These are phyloP conservation scores for Allium sativum DNA, from an alignment of 106 monocot species.

Conservation along the genomic window DNA sequence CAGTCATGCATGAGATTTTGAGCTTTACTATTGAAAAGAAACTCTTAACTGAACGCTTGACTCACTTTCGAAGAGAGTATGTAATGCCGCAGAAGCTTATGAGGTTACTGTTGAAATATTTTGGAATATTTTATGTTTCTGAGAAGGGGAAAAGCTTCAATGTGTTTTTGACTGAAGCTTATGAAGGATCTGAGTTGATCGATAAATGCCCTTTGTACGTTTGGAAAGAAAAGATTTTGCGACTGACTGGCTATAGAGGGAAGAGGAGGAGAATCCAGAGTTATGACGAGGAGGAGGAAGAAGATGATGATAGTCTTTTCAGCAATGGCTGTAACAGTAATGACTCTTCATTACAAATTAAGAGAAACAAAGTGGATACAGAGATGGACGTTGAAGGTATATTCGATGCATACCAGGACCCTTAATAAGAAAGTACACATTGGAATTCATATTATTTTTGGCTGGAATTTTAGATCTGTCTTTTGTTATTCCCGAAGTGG, in stretches of 20 bases:
- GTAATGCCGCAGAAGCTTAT: conserved; percentile 91
- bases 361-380: conserved; percentile 3
- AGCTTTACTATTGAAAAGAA: conserved; percentile 89
- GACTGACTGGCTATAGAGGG: conserved; percentile 68
- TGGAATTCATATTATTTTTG: too few relatives aligned
- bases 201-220: conserved; percentile 61
- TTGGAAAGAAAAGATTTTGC: conserved; percentile 82
- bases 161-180: conserved; percentile 78
- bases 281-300: conserved; percentile 31
- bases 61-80: conserved; percentile 76
- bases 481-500: too few relatives aligned
- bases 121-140: conserved; percentile 85
- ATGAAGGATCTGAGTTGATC: conserved; percentile 67
- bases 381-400: conserved; percentile 13
- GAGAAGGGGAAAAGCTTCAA: conserved; percentile 74
- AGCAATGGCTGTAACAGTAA: conserved; percentile 6
- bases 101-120: conserved; percentile 86
- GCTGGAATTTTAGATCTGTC: too few relatives aligned
- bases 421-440: too few relatives aligned
- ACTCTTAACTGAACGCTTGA: conserved; percentile 77
- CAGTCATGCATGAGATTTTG: conserved; percentile 83
- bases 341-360: conserved; percentile 18
- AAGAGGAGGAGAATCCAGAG: conserved; percentile 37
- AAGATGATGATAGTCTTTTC: conserved; percentile 19
- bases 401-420: neutral